phyloP scores from a whole-genome alignment of 306 rosid genomes.

The Trifolium subterraneum region DNA sequence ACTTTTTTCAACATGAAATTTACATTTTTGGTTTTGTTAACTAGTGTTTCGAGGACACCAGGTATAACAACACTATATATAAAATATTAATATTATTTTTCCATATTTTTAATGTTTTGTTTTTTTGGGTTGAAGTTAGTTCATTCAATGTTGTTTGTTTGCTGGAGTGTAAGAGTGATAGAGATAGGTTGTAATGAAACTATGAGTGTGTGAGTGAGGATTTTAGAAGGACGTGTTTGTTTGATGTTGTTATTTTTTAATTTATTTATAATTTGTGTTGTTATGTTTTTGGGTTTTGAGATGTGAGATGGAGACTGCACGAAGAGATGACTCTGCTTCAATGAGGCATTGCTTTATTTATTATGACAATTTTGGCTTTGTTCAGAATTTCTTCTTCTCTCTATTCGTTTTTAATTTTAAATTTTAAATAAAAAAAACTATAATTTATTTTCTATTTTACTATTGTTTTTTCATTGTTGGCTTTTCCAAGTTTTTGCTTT shows the following conservation, averaged over 20 bases:
- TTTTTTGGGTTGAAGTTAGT: neutral
- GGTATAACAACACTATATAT: too few species aligned
- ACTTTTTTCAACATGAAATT: neutral
- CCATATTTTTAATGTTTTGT: neutral
- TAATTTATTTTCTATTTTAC: too few species aligned
- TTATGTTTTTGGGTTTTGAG: conserved; percentile 28
- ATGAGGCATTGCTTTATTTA: conserved; percentile 42
- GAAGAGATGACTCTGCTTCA: conserved; percentile 71
- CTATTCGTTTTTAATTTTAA: neutral
- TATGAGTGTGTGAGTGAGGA: conserved; percentile 53
- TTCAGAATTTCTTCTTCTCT: neutral
- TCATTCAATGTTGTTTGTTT: conserved; percentile 36
- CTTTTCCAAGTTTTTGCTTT: neutral
- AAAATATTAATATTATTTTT: too few species aligned
- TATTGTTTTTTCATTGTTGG: neutral
- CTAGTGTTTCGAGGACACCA: too few species aligned
- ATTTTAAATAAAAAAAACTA: neutral
- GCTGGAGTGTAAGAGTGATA: conserved; percentile 2
- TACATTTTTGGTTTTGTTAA: too few species aligned
- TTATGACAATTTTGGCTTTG: conserved; percentile 38
- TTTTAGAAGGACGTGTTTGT: conserved; percentile 27
- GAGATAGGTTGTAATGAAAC: conserved; percentile 47
- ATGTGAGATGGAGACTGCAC: conserved; percentile 72
- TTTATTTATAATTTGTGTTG: neutral
- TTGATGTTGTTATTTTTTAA: conserved; percentile 15